Base-by-base conservation (phyloP, 371 early-diverging fungal species). In the Ordospora pajunii region DNA sequence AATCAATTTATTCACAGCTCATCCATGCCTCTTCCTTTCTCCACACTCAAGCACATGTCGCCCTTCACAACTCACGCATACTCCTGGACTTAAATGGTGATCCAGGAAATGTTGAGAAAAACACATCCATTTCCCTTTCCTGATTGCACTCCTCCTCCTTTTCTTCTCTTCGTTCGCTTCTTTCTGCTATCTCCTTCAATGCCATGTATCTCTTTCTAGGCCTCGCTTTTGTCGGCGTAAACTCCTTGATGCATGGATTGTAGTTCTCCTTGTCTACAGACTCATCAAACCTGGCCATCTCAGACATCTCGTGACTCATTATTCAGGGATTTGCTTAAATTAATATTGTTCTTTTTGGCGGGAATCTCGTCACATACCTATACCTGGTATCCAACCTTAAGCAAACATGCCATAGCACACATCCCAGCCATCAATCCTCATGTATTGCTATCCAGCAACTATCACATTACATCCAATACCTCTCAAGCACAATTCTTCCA, bases 261-360 rank as follows among this genome's bases (percentile, higher is more conserved):
- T 48, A 72, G 46, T 72, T 72, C 44, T 72, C 73, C 46, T 72
- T 72, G 43, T 72, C 64, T 9, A n/a, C 10, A 19, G 19, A 23
- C 1, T 17, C 51, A 2, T 64, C 64, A 12, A 23, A 25, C 21
- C 21, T 19, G 22, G 27, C 49, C 5, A 7, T 42, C 37, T 64
- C 40, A 17, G 49, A 44, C 23, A 25, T 48, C n/a, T 46, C 49
- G n/a, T 21, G 17, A 2, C 49, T 48, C 49, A 65, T 65, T 27
- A 37, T 37, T 9, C 37, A 37, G 37, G 2, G 40, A 58, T 58
- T n/a, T 37, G 40, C 37, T 37, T 58, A 58, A 58, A 58, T 58
- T 11, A 58, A 53, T 53, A 48, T 12, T 1, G 25, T 58, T 14
- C 3, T n/a, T 37, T 58, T 10, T 19, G 22, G 17, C 27, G 25